phyloP scores from a whole-genome alignment of 2,329 filamentous ascomycete species.

The Aspergillus flavus region DNA sequence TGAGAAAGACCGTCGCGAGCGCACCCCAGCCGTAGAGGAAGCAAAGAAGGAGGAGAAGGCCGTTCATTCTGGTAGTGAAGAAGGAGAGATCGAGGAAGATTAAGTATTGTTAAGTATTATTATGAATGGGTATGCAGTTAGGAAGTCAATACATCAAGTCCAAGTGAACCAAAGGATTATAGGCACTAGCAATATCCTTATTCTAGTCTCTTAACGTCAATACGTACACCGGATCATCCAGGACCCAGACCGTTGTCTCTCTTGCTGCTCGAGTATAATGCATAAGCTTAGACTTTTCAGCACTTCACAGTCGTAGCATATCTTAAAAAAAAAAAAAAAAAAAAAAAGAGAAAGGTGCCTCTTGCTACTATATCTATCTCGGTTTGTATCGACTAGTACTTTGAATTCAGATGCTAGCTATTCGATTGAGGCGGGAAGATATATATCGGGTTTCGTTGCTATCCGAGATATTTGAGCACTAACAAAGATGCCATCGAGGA shows the following conservation, averaged over 20 bases:
- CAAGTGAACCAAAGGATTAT: background rate
- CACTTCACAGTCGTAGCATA: too few relatives aligned
- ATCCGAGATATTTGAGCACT: too few relatives aligned
- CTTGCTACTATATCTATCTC: background rate
- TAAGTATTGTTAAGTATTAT: conserved; percentile 24
- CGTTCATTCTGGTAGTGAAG: conserved; percentile 86
- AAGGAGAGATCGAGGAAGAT: conserved; percentile 93
- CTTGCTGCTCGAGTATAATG: too few relatives aligned
- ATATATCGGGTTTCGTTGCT: too few relatives aligned
- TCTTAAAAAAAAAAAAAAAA: too few relatives aligned
- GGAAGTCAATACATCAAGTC: background rate
- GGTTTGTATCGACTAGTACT: background rate
- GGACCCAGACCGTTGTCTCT: background rate
- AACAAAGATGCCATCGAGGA: too few relatives aligned
- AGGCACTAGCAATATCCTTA: background rate
- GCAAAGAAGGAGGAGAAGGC: conserved; percentile 49
- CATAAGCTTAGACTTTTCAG: too few relatives aligned
- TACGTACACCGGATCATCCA: background rate
- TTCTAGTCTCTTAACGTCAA: background rate
- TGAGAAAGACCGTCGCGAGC: conserved; percentile 55
- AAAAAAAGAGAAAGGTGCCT: too few relatives aligned
- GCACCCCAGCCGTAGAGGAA: conserved; percentile 38
- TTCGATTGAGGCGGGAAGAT: background rate
- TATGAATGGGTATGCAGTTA: background rate
- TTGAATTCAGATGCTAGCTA: background rate